phyloP scores from a whole-genome alignment of 345 rosid species.

The Camelina sativa region DNA sequence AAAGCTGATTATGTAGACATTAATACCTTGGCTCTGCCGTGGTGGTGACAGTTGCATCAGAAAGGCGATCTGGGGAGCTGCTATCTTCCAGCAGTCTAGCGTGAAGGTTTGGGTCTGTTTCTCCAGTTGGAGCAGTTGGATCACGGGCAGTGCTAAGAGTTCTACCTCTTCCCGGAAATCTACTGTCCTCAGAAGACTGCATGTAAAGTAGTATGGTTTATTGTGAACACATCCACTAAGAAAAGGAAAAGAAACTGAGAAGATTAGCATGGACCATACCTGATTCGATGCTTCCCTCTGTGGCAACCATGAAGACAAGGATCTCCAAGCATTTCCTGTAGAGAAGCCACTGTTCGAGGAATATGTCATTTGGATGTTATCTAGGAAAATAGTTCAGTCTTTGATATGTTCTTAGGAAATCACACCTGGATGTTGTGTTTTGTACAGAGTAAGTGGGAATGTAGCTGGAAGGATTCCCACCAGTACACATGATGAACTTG shows the following conservation, averaged over 20 bases:
- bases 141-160: constrained; percentile 58
- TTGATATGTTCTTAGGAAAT: constrained; percentile 11
- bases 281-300: constrained; percentile 66
- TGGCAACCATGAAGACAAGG: constrained; percentile 87
- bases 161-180: constrained; percentile 90
- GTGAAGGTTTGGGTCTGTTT: constrained; percentile 74
- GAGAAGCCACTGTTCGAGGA: constrained; percentile 62
- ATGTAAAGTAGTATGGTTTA: constrained; percentile 28
- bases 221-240: constrained; percentile 4
- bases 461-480: constrained; percentile 71
- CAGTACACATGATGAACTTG: constrained; percentile 87
- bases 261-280: constrained; percentile 45
- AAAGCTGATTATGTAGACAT: not conserved
- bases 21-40: constrained; percentile 56
- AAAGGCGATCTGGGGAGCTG: constrained; percentile 46
- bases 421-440: constrained; percentile 66
- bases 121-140: constrained; percentile 50
- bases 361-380: constrained; percentile 25
- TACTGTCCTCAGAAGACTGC: constrained; percentile 68
- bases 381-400: constrained; percentile 1
- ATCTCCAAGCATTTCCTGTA: constrained; percentile 87
- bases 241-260: not conserved
- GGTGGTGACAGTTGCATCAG: constrained; percentile 46
- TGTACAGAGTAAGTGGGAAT: constrained; percentile 72
- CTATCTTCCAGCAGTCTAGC: constrained; percentile 76